phyloP scores from a whole-genome alignment of 352 stramenopile genomes.

The Lagenidium sp. region DNA sequence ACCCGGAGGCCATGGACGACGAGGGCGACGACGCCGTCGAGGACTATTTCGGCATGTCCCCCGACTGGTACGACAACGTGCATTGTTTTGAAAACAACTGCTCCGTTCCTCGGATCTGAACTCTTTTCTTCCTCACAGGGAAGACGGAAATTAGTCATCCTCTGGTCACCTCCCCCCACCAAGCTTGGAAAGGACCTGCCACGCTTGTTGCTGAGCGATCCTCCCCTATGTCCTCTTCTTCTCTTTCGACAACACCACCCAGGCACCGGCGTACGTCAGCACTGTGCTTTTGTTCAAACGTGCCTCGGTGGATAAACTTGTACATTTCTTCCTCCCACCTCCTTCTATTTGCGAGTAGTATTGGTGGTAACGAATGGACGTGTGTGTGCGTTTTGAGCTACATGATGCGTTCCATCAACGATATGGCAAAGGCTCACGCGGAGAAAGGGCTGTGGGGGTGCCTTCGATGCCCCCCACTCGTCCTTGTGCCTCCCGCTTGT shows the following conservation, averaged over 20 bases:
- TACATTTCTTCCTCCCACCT: too few species aligned
- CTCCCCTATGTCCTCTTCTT: neutral
- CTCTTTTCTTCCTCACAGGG: too few species aligned
- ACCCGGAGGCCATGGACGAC: constrained; percentile 51
- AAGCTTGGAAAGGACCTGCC: too few species aligned
- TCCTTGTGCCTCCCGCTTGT: constrained; percentile 21
- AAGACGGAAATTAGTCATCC: constrained; percentile 14
- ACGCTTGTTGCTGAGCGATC: neutral
- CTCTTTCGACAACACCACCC: too few species aligned
- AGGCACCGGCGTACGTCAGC: too few species aligned
- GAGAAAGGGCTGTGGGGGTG: constrained; percentile 26
- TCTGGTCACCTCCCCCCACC: neutral
- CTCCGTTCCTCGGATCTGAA: too few species aligned
- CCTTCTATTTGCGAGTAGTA: too few species aligned
- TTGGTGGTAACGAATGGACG: too few species aligned
- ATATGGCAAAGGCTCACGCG: constrained; percentile 42
- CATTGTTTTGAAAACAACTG: too few species aligned
- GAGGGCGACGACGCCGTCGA: constrained; percentile 72
- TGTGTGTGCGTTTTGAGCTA: constrained; percentile 7
- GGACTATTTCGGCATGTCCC: constrained; percentile 83
- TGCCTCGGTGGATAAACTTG: too few species aligned
- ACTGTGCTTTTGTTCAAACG: too few species aligned
- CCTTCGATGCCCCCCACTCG: constrained; percentile 29
- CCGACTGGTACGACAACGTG: constrained; percentile 76
- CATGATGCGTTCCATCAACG: too few species aligned